phyloP scores from a whole-genome alignment of 345 rosid genomes.

The Moringa oleifera region DNA sequence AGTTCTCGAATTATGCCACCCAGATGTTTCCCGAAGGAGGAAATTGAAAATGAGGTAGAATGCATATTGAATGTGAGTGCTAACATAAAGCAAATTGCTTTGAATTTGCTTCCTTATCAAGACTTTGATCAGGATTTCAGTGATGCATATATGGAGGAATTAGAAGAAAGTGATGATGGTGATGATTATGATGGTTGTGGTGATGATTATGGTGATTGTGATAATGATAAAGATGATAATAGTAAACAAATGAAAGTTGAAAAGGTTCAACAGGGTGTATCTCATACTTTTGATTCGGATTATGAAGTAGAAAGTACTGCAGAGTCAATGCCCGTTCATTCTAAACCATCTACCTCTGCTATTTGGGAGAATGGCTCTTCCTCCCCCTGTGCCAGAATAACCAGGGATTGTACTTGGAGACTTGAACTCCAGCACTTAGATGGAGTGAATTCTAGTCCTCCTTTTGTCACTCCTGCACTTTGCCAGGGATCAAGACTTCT shows the following conservation, averaged over 20 bases:
- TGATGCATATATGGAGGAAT: slow-evolving; percentile 74
- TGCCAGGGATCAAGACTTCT: slow-evolving; percentile 19
- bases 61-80: slow-evolving; percentile 71
- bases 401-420: neutral
- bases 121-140: slow-evolving; percentile 53
- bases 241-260: slow-evolving; percentile 15
- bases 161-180: slow-evolving; percentile 56
- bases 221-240: slow-evolving; percentile 11
- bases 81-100: slow-evolving; percentile 51
- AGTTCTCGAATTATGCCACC: slow-evolving; percentile 23
- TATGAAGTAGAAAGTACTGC: slow-evolving; percentile 47
- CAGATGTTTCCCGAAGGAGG: slow-evolving; percentile 33
- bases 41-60: slow-evolving; percentile 60
- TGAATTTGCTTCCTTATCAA: slow-evolving; percentile 51
- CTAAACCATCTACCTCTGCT: slow-evolving; percentile 7
- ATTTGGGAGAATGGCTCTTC: slow-evolving; percentile 22
- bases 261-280: slow-evolving; percentile 18
- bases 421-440: neutral
- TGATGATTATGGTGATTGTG: slow-evolving; percentile 15
- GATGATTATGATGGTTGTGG: slow-evolving; percentile 12
- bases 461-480: slow-evolving; percentile 14
- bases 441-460: slow-evolving; percentile 21
- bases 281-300: slow-evolving; percentile 28
- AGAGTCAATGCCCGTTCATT: slow-evolving; percentile 31
- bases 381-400: neutral